A percentile compares a stretch with the other conserved stretches of the same genome.
phyloP scores from a whole-genome alignment of 106 monocot genomes.

The Dioscorea dumetorum region DNA sequence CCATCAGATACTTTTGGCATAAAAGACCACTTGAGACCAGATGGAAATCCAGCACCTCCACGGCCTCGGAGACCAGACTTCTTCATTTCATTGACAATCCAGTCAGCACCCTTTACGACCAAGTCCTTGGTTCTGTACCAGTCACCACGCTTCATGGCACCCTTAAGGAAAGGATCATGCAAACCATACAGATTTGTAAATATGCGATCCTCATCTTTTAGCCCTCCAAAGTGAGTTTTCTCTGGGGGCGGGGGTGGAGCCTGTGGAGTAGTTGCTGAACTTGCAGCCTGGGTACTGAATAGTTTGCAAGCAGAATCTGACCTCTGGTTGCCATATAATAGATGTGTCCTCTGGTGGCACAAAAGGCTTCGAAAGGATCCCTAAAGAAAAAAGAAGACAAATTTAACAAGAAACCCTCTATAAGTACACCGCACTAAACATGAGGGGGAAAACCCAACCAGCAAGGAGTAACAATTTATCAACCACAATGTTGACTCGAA shows the following conservation, averaged over 20 bases:
- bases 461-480: too few species aligned
- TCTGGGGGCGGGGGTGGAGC: conserved; percentile 58
- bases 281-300: conserved; percentile 46
- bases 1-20: conserved; percentile 79
- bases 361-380: not conserved
- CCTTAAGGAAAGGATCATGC: conserved; percentile 70
- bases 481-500: too few species aligned
- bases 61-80: conserved; percentile 62
- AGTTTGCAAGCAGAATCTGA: conserved; percentile 5
- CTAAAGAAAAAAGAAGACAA: not conserved
- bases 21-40: conserved; percentile 71
- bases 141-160: conserved; percentile 66
- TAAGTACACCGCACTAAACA: too few species aligned
- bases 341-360: not conserved
- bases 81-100: conserved; percentile 75
- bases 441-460: too few species aligned
- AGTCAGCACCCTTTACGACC: conserved; percentile 54
- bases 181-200: conserved; percentile 67
- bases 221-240: conserved; percentile 60
- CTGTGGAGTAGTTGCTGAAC: conserved; percentile 17
- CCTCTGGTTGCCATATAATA: not conserved
- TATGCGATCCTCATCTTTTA: conserved; percentile 60
- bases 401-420: too few species aligned
- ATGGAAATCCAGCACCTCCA: conserved; percentile 70
- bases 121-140: conserved; percentile 63